Evolutionary conservation across 176 grass and related monocot species (phyloP).

Genomic region (Lolium rigidum): DNA sequence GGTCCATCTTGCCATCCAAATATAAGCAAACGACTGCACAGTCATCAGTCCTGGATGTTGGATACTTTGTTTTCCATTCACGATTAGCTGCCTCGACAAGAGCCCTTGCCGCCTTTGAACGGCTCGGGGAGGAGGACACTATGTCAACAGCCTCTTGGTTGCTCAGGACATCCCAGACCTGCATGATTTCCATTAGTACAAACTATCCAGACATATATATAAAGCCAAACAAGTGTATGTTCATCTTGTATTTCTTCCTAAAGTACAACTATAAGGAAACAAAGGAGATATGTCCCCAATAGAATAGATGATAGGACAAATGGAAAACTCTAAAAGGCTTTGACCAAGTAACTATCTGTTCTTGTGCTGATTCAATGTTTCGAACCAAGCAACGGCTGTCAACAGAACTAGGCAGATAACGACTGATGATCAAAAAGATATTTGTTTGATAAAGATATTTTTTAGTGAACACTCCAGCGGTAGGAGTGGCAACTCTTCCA

Average conservation of each 20-base stretch:
- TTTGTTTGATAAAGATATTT: background rate
- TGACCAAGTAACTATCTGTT: slow-evolving; percentile 32
- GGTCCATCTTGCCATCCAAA: slow-evolving; percentile 77
- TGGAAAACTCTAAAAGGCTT: slow-evolving; percentile 5
- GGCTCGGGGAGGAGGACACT: slow-evolving; percentile 65
- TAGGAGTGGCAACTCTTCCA: slow-evolving; percentile 27
- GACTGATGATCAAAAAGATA: slow-evolving; percentile 20
- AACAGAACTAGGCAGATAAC: slow-evolving; percentile 35
- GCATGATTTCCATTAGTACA: slow-evolving; percentile 36
- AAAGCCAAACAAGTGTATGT: slow-evolving; percentile 9
- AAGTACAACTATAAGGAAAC: slow-evolving; percentile 32
- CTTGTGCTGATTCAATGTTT: slow-evolving; percentile 33
- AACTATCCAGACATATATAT: slow-evolving; percentile 14
- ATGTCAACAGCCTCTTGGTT: slow-evolving; percentile 95
- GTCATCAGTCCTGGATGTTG: slow-evolving; percentile 85
- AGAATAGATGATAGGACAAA: slow-evolving; percentile 35
- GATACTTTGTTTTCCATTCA: slow-evolving; percentile 96
- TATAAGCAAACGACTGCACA: slow-evolving; percentile 90
- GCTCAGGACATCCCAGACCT: slow-evolving; percentile 99
- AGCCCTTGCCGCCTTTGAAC: slow-evolving; percentile 65
- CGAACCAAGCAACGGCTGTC: background rate
- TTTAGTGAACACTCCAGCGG: background rate
- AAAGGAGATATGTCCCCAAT: slow-evolving; percentile 2
- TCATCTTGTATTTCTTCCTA: background rate
- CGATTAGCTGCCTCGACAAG: slow-evolving; percentile 82